These are phyloP conservation scores for Aspergillus fructus DNA, from an alignment of 2,329 filamentous ascomycete genomes.

Conservation along the genomic window DNA sequence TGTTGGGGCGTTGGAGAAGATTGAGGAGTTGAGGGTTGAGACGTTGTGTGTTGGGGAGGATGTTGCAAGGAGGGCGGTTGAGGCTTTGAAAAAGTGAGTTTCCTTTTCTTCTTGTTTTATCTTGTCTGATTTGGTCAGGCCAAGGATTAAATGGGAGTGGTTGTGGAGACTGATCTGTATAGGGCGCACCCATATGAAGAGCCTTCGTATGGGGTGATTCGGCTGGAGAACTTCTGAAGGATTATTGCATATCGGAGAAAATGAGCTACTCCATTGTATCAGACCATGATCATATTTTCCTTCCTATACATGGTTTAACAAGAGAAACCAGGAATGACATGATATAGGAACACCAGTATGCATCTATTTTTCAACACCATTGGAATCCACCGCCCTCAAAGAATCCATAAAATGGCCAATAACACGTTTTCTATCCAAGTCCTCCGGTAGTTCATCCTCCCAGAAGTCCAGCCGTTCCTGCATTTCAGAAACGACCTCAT, in stretches of 20 bases:
- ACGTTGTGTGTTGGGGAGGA: constrained; percentile 17
- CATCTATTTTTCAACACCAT: neutral
- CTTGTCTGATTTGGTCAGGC: no score
- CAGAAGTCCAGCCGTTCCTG: no score
- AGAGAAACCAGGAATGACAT: no score
- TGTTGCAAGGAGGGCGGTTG: constrained; percentile 12
- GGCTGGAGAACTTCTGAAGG: constrained; percentile 13
- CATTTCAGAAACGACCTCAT: neutral
- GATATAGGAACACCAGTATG: no score
- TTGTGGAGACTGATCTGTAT: neutral
- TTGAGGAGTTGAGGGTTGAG: constrained; percentile 17
- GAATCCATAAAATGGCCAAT: neutral
- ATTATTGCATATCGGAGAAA: fast-evolving
- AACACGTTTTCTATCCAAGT: neutral
- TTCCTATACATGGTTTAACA: no score
- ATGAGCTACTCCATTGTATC: no score
- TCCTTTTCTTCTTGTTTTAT: neutral
- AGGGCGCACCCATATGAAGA: constrained; percentile 17
- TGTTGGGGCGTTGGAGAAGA: constrained; percentile 14
- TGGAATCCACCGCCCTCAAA: neutral
- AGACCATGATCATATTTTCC: no score
- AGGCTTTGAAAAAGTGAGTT: constrained; percentile 17
- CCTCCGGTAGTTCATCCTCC: fast-evolving
- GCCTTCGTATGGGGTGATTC: constrained; percentile 11
- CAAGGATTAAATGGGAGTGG: neutral